Evolutionary conservation across 2,329 filamentous ascomycete species (phyloP).

Genomic region (Penicillium rolfsii): DNA sequence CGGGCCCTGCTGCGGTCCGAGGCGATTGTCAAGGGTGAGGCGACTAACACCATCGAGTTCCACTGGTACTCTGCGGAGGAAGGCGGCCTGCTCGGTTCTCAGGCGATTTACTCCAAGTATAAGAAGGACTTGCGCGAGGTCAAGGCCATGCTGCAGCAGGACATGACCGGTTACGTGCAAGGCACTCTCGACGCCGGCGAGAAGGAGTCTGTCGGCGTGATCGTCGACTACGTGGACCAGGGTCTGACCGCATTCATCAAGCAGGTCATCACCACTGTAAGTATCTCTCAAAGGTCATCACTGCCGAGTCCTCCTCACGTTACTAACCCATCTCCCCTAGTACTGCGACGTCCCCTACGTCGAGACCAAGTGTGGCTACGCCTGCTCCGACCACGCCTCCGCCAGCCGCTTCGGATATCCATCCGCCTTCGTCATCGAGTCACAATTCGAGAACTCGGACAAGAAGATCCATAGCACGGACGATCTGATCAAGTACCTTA

Average conservation of each 20-base stretch:
- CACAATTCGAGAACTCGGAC: slow-evolving; percentile 63
- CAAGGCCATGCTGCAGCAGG: slow-evolving; percentile 97
- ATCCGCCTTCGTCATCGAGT: slow-evolving; percentile 67
- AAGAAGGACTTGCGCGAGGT: slow-evolving; percentile 72
- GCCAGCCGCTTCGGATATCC: slow-evolving; percentile 69
- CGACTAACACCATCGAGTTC: slow-evolving; percentile 88
- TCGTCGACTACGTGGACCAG: slow-evolving; percentile 81
- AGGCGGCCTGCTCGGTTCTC: slow-evolving; percentile 81
- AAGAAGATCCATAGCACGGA: slow-evolving; percentile 74
- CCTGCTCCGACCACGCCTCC: slow-evolving; percentile 72
- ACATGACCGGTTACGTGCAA: slow-evolving; percentile 92
- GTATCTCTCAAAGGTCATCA: slow-evolving; percentile 15
- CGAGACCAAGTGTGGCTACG: slow-evolving; percentile 86
- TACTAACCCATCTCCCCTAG: slow-evolving; percentile 39
- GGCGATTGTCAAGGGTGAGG: slow-evolving; percentile 70
- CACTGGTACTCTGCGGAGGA: slow-evolving; percentile 96
- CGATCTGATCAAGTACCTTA: slow-evolving; percentile 71
- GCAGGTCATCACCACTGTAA: slow-evolving; percentile 72
- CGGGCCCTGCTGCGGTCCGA: slow-evolving; percentile 76
- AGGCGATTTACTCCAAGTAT: slow-evolving; percentile 85
- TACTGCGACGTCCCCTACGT: slow-evolving; percentile 90
- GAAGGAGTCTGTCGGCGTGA: slow-evolving; percentile 85
- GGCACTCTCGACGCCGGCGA: slow-evolving; percentile 80
- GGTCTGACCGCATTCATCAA: slow-evolving; percentile 89
- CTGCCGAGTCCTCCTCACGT: neutral